Percentiles rank a stretch among this genome's conserved stretches.
phyloP scores from a whole-genome alignment of 2,329 filamentous ascomycete genomes.

The Niveomyces coronatus region DNA sequence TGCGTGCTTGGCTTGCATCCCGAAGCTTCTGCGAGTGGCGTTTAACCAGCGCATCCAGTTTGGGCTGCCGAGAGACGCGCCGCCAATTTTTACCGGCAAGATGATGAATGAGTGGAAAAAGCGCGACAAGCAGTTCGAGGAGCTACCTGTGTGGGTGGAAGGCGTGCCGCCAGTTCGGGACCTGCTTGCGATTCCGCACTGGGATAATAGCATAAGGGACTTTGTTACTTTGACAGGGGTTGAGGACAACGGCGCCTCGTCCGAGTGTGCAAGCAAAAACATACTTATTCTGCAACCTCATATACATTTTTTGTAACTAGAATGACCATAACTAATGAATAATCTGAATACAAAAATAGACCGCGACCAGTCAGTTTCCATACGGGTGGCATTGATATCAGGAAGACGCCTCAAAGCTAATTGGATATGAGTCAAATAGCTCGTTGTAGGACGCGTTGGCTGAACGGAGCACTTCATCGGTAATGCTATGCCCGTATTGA shows the following conservation, averaged over 20 bases:
- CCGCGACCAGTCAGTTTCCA: not conserved
- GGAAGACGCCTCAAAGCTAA: too few relatives aligned
- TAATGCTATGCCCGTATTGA: too few relatives aligned
- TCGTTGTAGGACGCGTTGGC: too few relatives aligned
- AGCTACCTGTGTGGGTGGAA: conserved; percentile 10
- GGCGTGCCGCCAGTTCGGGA: conserved; percentile 8
- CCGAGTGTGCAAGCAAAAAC: conserved; percentile 12
- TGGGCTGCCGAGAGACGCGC: conserved; percentile 13
- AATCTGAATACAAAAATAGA: conserved; percentile 3
- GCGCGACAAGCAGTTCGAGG: conserved; percentile 11
- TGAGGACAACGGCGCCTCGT: conserved; percentile 5
- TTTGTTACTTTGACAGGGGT: conserved; percentile 10
- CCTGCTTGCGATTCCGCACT: conserved; percentile 11
- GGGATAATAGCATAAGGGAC: conserved; percentile 10
- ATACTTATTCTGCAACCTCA: conserved; percentile 13
- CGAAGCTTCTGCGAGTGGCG: conserved; percentile 10
- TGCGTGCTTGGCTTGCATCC: conserved; percentile 15
- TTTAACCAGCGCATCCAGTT: conserved; percentile 14
- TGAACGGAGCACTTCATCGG: too few relatives aligned
- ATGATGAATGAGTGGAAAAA: conserved; percentile 13
- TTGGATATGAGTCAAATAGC: too few relatives aligned
- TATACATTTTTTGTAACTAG: conserved; percentile 10
- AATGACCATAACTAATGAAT: conserved; percentile 2
- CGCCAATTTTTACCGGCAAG: conserved; percentile 11
- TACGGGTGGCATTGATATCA: not conserved